Evolutionary conservation across 2,329 filamentous ascomycete genomes (phyloP).

Genomic region (Tolypocladium cylindrosporum): DNA sequence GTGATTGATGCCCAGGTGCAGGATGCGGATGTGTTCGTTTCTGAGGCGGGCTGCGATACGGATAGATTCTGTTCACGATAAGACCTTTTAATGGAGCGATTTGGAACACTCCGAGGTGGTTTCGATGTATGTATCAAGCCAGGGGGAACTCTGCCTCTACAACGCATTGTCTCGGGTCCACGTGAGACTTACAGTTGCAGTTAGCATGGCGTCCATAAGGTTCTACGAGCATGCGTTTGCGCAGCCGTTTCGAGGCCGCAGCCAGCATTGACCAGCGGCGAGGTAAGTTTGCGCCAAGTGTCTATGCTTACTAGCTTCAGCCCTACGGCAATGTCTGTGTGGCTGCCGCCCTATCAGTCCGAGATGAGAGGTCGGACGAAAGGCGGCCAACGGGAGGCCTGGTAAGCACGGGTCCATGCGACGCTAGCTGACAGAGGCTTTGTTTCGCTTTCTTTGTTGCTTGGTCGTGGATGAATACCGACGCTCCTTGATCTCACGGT

Average conservation of each 20-base stretch:
- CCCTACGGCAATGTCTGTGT: neutral
- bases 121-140: neutral
- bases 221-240: neutral
- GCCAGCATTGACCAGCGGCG: neutral
- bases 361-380: neutral
- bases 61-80: neutral
- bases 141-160: neutral
- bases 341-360: neutral
- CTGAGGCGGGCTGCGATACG: neutral
- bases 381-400: neutral
- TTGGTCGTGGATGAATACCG: neutral
- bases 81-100: neutral
- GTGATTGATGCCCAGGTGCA: conserved; percentile 1
- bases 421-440: neutral
- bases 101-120: neutral
- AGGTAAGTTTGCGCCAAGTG: neutral
- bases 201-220: neutral
- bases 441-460: neutral
- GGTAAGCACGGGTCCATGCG: neutral
- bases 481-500: neutral
- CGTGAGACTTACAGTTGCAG: neutral
- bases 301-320: neutral
- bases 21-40: neutral
- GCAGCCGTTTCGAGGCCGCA: neutral
- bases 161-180: neutral